Percentiles rank a stretch among this genome's conserved stretches.
Evolutionary conservation across 805 yeast genomes (phyloP).

Genomic region (Saccharomycopsis sp.): DNA sequence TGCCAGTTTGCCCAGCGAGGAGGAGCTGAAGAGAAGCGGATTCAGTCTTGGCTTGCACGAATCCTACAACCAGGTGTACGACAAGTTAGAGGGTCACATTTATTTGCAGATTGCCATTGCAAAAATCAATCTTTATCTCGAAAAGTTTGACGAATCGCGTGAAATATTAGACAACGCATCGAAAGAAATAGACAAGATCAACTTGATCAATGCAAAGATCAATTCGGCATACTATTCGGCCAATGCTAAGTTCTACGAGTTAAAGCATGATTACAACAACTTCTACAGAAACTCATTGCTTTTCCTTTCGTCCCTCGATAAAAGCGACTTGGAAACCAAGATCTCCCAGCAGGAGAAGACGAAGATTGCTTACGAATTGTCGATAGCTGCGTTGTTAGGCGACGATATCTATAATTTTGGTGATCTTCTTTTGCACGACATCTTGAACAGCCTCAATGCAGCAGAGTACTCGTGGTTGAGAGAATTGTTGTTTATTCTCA

Average conservation of each 20-base stretch:
- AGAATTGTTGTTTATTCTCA: constrained; percentile 61
- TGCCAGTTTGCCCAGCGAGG: constrained; percentile 28
- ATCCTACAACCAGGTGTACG: constrained; percentile 17
- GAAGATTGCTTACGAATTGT: constrained; percentile 63
- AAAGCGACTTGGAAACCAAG: constrained; percentile 32
- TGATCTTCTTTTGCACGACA: constrained; percentile 85
- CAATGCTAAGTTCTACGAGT: constrained; percentile 67
- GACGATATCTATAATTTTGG: constrained; percentile 93
- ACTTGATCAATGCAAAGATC: constrained; percentile 53
- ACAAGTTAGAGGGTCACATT: constrained; percentile 16
- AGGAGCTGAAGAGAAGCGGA: constrained; percentile 26
- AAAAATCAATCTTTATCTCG: constrained; percentile 53
- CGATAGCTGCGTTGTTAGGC: constrained; percentile 83
- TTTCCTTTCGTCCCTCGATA: constrained; percentile 67
- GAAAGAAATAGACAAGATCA: constrained; percentile 48
- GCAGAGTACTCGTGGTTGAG: constrained; percentile 62
- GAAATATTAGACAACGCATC: constrained; percentile 59
- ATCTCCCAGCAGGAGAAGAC: constrained; percentile 37
- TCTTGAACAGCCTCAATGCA: constrained; percentile 48
- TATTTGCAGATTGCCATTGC: constrained; percentile 58
- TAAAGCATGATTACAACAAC: constrained; percentile 69
- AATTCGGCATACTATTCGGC: constrained; percentile 81
- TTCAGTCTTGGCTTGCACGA: constrained; percentile 20
- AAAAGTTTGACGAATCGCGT: constrained; percentile 53
- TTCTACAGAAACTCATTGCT: constrained; percentile 78